Conservation (phyloP, 768 basidiomycete species). For the Panaeolus papilionaceus region DNA sequence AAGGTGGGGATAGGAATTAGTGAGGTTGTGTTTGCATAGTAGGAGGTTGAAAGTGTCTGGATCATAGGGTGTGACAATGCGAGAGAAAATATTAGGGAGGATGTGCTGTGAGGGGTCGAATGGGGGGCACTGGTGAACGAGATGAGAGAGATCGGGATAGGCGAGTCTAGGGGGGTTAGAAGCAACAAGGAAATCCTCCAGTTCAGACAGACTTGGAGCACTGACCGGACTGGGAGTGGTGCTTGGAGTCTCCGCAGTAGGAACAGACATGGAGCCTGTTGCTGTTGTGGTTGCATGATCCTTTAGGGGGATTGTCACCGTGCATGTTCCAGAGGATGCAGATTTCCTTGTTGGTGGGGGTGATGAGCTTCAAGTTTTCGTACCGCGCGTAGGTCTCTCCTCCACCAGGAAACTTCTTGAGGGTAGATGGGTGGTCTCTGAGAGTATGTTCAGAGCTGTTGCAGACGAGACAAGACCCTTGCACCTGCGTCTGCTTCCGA, state of each 20-base stretch:
- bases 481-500: constrained; percentile 17
- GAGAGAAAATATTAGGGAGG: constrained; percentile 27
- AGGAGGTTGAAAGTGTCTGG: constrained; percentile 12
- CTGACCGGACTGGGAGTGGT: constrained; percentile 29
- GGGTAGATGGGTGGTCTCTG: constrained; percentile 19
- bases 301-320: background rate
- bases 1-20: constrained; percentile 34
- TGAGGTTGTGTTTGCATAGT: constrained; percentile 32
- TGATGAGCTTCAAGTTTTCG: constrained; percentile 15
- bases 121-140: background rate
- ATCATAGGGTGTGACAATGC: constrained; percentile 38
- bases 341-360: constrained; percentile 23
- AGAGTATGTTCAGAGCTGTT: constrained; percentile 27
- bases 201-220: constrained; percentile 11
- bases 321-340: constrained; percentile 32
- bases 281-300: constrained; percentile 10
- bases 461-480: constrained; percentile 30
- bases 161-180: background rate
- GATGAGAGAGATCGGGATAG: constrained; percentile 1
- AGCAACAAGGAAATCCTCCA: constrained; percentile 14
- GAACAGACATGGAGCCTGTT: constrained; percentile 28
- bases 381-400: constrained; percentile 22
- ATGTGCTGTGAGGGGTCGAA: constrained; percentile 6
- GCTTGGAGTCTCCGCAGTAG: constrained; percentile 30
- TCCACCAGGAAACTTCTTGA: constrained; percentile 16